Percentiles rank a stretch among this genome's conserved stretches.
phyloP scores from a whole-genome alignment of 2,329 filamentous ascomycete species.

The Verticillium isaacii region DNA sequence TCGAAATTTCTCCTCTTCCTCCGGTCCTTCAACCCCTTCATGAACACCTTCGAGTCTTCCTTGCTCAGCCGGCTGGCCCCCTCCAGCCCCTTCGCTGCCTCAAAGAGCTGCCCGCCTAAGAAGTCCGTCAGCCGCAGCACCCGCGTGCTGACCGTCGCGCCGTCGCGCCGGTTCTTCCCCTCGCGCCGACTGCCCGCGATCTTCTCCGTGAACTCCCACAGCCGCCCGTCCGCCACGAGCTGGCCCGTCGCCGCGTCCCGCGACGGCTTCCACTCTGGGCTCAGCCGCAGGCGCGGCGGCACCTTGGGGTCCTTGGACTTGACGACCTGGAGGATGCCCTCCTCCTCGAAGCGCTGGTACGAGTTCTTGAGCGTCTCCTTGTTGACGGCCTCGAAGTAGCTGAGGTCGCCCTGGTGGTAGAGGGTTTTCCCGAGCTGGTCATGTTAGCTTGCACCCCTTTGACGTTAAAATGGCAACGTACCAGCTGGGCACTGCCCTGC shows the following conservation, averaged over 20 bases:
- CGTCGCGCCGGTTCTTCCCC: constrained; percentile 94
- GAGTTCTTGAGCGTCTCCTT: constrained; percentile 96
- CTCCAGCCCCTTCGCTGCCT: constrained; percentile 40
- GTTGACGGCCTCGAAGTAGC: constrained; percentile 97
- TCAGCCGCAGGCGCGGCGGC: constrained; percentile 60
- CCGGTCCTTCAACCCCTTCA: constrained; percentile 38
- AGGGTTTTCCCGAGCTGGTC: constrained; percentile 83
- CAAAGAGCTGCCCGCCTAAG: constrained; percentile 67
- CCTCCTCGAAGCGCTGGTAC: constrained; percentile 81
- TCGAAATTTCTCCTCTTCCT: constrained; percentile 44
- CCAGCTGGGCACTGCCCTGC: constrained; percentile 76
- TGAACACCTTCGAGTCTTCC: constrained; percentile 44
- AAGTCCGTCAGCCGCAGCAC: constrained; percentile 74
- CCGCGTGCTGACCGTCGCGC: constrained; percentile 77
- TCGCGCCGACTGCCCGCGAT: constrained; percentile 81
- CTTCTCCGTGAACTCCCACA: constrained; percentile 90
- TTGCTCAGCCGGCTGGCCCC: constrained; percentile 38
- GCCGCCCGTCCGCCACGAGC: constrained; percentile 64
- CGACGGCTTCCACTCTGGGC: constrained; percentile 68
- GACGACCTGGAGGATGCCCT: constrained; percentile 76
- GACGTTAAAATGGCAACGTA: constrained; percentile 26
- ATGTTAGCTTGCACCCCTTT: constrained; percentile 12
- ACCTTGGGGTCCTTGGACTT: constrained; percentile 62
- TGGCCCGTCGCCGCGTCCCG: constrained; percentile 57
- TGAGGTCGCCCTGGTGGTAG: constrained; percentile 94